phyloP scores from a whole-genome alignment of 371 early-diverging fungal species.

The Apophysomyces variabilis region DNA sequence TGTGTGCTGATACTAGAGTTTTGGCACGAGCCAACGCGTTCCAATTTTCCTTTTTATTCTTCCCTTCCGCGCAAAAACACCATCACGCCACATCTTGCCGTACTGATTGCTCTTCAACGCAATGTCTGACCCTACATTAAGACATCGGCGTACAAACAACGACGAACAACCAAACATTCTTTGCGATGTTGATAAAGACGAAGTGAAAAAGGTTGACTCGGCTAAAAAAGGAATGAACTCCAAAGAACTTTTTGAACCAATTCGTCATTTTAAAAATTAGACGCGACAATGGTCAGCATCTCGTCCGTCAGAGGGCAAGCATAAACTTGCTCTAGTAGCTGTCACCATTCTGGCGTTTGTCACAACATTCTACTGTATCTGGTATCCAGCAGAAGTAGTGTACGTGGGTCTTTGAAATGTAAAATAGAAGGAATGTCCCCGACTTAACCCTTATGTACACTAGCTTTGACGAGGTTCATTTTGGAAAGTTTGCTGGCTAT shows the following conservation, averaged over 20 bases:
- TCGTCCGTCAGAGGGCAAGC: neutral
- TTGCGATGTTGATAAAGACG: neutral
- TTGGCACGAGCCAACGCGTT: conserved; percentile 10
- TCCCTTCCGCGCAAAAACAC: neutral
- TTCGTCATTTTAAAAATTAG: neutral
- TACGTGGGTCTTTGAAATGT: conserved; percentile 29
- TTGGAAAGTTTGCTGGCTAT: conserved; percentile 98
- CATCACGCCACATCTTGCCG: neutral
- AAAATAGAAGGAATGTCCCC: neutral
- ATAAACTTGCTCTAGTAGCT: neutral
- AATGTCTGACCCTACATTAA: conserved; percentile 8
- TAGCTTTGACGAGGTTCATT: conserved; percentile 97
- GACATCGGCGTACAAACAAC: conserved; percentile 3
- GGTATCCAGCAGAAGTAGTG: conserved; percentile 75
- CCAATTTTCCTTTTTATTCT: neutral
- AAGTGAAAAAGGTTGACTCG: neutral
- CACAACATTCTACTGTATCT: conserved; percentile 55
- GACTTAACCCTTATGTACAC: neutral
- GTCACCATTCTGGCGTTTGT: conserved; percentile 21
- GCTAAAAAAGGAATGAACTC: neutral
- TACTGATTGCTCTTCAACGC: neutral
- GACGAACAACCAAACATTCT: conserved; percentile 1
- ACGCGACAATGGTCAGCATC: neutral
- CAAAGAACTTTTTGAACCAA: neutral
- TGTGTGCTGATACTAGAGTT: too few relatives aligned